A percentile compares a stretch with the other conserved stretches of the same genome.
Evolutionary conservation across 192 early-diverging fungal genomes (phyloP).

Genomic region (Jimgerdemannia lactiflua): DNA sequence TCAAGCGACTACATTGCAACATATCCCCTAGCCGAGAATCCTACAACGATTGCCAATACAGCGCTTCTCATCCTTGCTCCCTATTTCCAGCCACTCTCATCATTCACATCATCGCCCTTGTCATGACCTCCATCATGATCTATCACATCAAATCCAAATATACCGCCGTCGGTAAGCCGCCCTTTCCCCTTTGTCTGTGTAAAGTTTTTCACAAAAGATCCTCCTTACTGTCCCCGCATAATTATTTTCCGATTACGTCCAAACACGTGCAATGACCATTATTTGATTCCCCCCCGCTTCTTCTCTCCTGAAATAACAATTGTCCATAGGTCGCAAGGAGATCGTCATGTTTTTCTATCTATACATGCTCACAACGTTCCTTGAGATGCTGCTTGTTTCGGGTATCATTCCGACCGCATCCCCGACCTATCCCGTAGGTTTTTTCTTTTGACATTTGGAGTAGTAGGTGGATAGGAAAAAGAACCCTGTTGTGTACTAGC

Average conservation of each 20-base stretch:
- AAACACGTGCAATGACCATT: background rate
- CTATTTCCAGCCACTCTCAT: conserved; percentile 75
- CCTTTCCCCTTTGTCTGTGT: background rate
- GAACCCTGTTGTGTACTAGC: background rate
- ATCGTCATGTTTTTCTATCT: conserved; percentile 99
- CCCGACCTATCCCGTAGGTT: conserved; percentile 55
- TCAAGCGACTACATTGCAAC: too few species aligned
- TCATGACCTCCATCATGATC: conserved; percentile 99
- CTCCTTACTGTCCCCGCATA: background rate
- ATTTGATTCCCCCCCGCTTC: too few species aligned
- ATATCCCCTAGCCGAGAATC: background rate
- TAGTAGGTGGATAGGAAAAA: background rate
- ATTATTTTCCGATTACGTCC: background rate
- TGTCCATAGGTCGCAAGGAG: conserved; percentile 82
- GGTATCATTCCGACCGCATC: conserved; percentile 90
- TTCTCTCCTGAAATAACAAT: too few species aligned
- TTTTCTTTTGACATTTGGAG: background rate
- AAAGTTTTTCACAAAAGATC: background rate
- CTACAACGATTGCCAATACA: too few species aligned
- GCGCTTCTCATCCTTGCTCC: background rate
- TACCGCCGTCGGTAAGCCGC: conserved; percentile 88
- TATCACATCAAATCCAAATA: conserved; percentile 97
- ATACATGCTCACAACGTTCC: conserved; percentile 78
- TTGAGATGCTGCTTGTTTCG: conserved; percentile 90
- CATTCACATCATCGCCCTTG: conserved; percentile 86